Evolutionary conservation across 208 protist genomes (phyloP), one percentile per base, ranked within the genome.

Genomic region (Leishmania gerbilli): DNA sequence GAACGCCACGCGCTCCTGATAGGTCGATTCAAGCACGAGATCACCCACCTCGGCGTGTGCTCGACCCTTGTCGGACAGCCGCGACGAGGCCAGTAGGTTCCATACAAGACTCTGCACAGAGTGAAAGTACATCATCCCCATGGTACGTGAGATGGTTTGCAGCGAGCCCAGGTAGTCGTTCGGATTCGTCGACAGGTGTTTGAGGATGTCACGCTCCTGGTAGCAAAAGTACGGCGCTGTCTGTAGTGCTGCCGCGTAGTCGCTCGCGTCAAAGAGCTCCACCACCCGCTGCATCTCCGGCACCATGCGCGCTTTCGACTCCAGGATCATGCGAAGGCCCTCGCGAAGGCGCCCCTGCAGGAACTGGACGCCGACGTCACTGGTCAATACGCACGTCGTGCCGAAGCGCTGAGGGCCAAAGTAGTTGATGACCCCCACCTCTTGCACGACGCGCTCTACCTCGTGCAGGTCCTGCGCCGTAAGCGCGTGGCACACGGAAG

Each of bases 391-490:
- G 15, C 79, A 78, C 37, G 94, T 98, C 27, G 96, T 98, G 37
- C 98, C 98, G 84, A 99, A 99, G 42, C 97, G 93, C 84, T 99
- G 98, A 9, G 96, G 91, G 2, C 98, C 98, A 80, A 95, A 99
- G 88, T 99, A 99, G 89, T 99, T 99, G 67, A 99, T 84, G 31
- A 96, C 97, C 8, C 98, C 98, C 19, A 85, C 55, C n/a, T 49
- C 67, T n/a, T 75, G 51, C 31, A 97, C 65, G n/a, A 80, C 55
- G 0, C 69, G 49, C 76, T 85, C 69, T 27, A 91, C 81, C 31
- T 77, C 55, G 51, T 83, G 60, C 77, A 91, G 62, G 21, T 75
- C 64, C 6, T 68, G 42, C 1, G 81, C 49, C 27, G 82, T 77
- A 15, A 80, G 72, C 31, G 34, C 34, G 3, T 34, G 72, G 19